Evolutionary conservation across 805 yeast genomes (phyloP).

Genomic region (Candida mattraensis): DNA sequence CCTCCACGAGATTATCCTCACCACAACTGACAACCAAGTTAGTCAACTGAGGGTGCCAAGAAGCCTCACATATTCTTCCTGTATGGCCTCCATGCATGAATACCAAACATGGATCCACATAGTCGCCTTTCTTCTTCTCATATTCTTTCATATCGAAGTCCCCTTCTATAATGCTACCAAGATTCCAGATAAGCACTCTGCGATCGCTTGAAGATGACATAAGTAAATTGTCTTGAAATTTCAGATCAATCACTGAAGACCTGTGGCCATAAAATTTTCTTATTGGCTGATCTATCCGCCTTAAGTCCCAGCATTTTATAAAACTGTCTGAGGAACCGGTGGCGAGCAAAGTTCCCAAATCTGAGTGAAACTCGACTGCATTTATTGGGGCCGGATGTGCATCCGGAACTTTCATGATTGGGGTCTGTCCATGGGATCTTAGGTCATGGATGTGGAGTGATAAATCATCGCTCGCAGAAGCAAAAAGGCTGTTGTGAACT

Average conservation of each 20-base stretch:
- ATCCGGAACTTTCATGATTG: conserved; percentile 46
- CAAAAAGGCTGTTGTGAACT: conserved; percentile 47
- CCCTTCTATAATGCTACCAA: conserved; percentile 54
- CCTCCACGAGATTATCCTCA: conserved; percentile 72
- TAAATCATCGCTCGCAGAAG: conserved; percentile 70
- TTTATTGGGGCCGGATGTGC: conserved; percentile 66
- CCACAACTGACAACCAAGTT: conserved; percentile 66
- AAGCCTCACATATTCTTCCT: conserved; percentile 61
- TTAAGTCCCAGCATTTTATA: conserved; percentile 73
- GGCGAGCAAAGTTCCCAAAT: conserved; percentile 53
- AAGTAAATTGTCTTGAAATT: conserved; percentile 49
- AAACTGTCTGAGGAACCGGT: conserved; percentile 79
- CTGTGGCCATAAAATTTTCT: conserved; percentile 69
- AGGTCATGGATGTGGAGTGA: conserved; percentile 61
- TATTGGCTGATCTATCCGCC: conserved; percentile 58
- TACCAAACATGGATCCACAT: conserved; percentile 71
- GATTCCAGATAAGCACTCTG: conserved; percentile 74
- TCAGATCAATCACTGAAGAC: conserved; percentile 53
- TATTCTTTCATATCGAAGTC: conserved; percentile 55
- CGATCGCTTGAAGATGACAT: conserved; percentile 66
- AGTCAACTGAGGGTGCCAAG: conserved; percentile 61
- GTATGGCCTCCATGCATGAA: conserved; percentile 91
- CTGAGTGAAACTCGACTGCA: conserved; percentile 65
- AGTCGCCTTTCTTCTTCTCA: conserved; percentile 50
- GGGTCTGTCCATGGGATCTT: conserved; percentile 38